These are phyloP conservation scores for Linnemannia zychae DNA, from an alignment of 192 early-diverging fungal species.

Conservation along the genomic window DNA sequence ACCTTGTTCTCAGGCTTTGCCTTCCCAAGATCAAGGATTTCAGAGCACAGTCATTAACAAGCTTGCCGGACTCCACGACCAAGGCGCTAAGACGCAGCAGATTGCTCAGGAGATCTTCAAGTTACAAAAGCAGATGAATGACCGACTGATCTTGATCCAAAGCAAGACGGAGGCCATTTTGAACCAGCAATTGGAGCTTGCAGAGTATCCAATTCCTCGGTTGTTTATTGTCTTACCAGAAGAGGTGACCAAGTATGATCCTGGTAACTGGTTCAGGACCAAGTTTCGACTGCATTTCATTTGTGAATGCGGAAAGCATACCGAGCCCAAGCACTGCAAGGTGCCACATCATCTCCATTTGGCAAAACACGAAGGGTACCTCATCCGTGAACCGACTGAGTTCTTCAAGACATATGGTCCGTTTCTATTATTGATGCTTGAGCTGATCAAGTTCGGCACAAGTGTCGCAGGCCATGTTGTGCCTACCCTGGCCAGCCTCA, in stretches of 20 bases:
- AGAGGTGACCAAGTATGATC: not conserved
- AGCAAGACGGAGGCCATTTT: not conserved
- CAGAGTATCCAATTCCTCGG: slow-evolving; percentile 14
- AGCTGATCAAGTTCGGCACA: slow-evolving; percentile 1
- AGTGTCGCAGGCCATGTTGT: not conserved
- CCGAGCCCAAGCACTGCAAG: not conserved
- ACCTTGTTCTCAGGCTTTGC: not conserved
- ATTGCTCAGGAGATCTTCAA: slow-evolving; percentile 1
- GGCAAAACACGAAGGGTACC: slow-evolving; percentile 6
- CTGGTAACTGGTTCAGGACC: not conserved
- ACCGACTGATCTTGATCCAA: slow-evolving; percentile 8
- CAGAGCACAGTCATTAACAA: not conserved
- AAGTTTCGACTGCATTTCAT: slow-evolving; percentile 1
- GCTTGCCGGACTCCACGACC: not conserved
- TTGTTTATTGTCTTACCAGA: slow-evolving; percentile 12
- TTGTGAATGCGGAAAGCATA: slow-evolving; percentile 10
- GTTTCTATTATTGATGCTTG: not conserved
- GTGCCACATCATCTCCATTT: not conserved
- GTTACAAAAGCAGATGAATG: slow-evolving; percentile 10
- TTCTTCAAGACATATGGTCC: slow-evolving; percentile 3
- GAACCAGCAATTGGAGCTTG: slow-evolving; percentile 5
- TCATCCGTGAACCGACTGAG: not conserved
- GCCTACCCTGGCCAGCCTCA: not conserved
- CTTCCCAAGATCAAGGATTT: not conserved
- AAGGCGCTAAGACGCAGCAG: not conserved